Percentiles rank a stretch among this genome's conserved stretches.
phyloP scores from a whole-genome alignment of 2,329 filamentous ascomycete species.

The Drechslera avenae region DNA sequence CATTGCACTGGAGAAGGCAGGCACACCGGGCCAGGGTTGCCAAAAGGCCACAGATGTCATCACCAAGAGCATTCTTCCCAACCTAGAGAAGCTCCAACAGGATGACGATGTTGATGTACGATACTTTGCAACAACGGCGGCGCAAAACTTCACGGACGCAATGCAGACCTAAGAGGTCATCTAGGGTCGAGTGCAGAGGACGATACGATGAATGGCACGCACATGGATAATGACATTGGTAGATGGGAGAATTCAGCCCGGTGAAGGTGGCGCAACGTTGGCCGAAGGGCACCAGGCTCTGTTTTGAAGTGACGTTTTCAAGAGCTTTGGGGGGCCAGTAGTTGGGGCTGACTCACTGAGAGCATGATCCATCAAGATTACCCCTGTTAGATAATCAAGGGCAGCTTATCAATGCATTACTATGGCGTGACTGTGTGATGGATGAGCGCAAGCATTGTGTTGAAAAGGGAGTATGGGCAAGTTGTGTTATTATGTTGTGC shows the following conservation, averaged over 20 bases:
- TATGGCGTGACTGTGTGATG: slow-evolving; percentile 7
- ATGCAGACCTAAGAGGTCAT: slow-evolving; percentile 47
- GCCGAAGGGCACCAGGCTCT: slow-evolving; percentile 9
- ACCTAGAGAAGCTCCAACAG: slow-evolving; percentile 92
- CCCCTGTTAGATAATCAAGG: slow-evolving; percentile 33
- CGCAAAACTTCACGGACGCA: slow-evolving; percentile 56
- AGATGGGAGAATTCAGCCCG: slow-evolving; percentile 25
- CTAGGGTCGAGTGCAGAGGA: slow-evolving; percentile 11
- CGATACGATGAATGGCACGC: slow-evolving; percentile 29
- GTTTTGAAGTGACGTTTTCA: slow-evolving; percentile 8
- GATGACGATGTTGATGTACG: slow-evolving; percentile 98
- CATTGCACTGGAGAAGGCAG: slow-evolving; percentile 81
- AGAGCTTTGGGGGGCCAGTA: slow-evolving; percentile 21
- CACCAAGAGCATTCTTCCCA: slow-evolving; percentile 83
- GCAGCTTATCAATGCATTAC: slow-evolving; percentile 14
- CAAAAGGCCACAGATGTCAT: slow-evolving; percentile 79
- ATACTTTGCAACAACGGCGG: slow-evolving; percentile 94
- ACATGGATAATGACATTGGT: slow-evolving; percentile 36
- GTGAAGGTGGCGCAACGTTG: slow-evolving; percentile 25
- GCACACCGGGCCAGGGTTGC: slow-evolving; percentile 63
- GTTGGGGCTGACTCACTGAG: slow-evolving; percentile 29
- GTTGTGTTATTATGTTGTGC: background rate
- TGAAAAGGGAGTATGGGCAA: slow-evolving; percentile 1
- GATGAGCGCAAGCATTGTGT: slow-evolving; percentile 12
- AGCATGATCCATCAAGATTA: slow-evolving; percentile 35